Base-by-base conservation (phyloP, 768 basidiomycete species). In the Pleurotus djamor region DNA sequence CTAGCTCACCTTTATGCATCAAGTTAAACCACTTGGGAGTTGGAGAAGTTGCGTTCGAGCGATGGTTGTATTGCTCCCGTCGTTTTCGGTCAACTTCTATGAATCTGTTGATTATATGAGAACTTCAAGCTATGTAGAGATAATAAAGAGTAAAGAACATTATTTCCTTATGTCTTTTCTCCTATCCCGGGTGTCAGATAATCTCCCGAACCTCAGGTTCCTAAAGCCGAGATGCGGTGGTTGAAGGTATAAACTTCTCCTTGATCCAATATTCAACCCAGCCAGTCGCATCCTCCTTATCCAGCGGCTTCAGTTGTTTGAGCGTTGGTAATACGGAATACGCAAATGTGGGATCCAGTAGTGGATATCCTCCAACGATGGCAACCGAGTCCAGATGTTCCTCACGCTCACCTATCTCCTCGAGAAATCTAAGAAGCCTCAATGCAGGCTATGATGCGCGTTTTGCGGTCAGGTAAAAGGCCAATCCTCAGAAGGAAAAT, bases 201-300 rank as follows among this genome's bases (percentile, higher is more conserved):
- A n/a, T n/a, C n/a, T n/a, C n/a, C n/a, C n/a, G n/a, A n/a, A n/a
- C n/a, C n/a, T n/a, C n/a, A n/a, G n/a, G n/a, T n/a, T n/a, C n/a
- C n/a, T n/a, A n/a, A n/a, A n/a, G n/a, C n/a, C n/a, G n/a, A n/a
- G n/a, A n/a, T n/a, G n/a, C n/a, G n/a, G n/a, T n/a, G n/a, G n/a
- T n/a, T n/a, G 14, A 14, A 17, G 38, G 14, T 3, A 69, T 65
- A 59, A 72, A 67, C 17, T 68, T 68, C 7, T 56, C 59, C 14
- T 60, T 65, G 41, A 59, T 69, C 77, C 77, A 79, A 57, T 79
- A 79, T 8, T 66, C 67, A 2, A 79, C 66, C 75, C 76, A 80
- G 16, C 57, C 58, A 3, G 36, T 51, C 13, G 59, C 75, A 48
- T 77, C 71, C 0, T 52, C 58, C 1, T 60, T 58, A 7, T 61